Base-by-base conservation (phyloP, 345 rosid species). In the Dovyalis caffra region DNA sequence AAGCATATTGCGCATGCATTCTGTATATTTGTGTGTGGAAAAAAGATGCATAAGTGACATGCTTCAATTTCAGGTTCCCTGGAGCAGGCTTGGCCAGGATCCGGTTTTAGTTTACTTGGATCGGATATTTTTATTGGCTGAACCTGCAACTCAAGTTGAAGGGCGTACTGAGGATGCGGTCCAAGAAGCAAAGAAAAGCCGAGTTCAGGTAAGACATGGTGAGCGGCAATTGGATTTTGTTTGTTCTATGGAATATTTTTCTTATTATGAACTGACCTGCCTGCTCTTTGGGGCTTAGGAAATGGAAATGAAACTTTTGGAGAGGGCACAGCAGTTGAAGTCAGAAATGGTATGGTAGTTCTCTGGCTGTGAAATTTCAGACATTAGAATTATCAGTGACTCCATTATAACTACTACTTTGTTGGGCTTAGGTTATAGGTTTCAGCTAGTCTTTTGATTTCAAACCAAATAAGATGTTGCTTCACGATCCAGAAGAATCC, bases 11-110 rank as follows among this genome's bases (percentile, higher is more conserved):
- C 23, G 64, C 28, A 60, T 60, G 64, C 26, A 60, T 60, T 10
- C 64, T 21, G 64, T 23, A 60, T 60, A 11, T 3, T 2, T 4
- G 15, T n/a, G 14, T 23, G 11, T 60, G 15, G 29, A 23, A 21
- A 60, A 28, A 14, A n/a, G 29, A 58, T 63, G 66, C 35, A 63
- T 56, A 20, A 21, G 61, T 63, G 34, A 63, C 37, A 32, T 34
- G 15, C 68, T 53, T 75, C 11, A 65, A 79, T 80, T 76, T 66
- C 88, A 95, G 99, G 99, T 95, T 69, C 99, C 98, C 9, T 92
- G 99, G 99, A 95, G 93, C 85, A 91, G 94, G 86, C 98, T 95
- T 72, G 99, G 98, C 75, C 98, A 95, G 87, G 98, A 95, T 69
- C 98, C 99, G 28, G 98, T 95, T 75, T 78, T 91, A 68, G 98